Conservation (phyloP, 2,329 filamentous ascomycete genomes). For the Cryphonectria nitschkei region DNA sequence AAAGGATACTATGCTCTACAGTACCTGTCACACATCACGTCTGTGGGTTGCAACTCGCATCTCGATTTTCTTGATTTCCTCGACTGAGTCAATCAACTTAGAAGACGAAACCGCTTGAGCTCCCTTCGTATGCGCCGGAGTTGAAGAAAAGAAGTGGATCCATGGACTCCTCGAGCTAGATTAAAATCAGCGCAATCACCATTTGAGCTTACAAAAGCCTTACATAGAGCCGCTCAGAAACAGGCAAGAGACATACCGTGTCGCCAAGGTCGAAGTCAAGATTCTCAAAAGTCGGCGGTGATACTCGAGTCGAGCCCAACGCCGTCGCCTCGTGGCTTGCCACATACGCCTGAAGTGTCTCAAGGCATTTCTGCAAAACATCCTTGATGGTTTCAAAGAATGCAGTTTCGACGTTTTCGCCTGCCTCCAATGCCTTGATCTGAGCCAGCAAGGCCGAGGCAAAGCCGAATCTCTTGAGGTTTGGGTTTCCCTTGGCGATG, state of each 20-base stretch:
- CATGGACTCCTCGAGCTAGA: neutral
- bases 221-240: neutral
- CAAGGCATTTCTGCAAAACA: slow-evolving; percentile 10
- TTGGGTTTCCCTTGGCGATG: slow-evolving; percentile 17
- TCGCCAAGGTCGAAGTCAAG: slow-evolving; percentile 10
- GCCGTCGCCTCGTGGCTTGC: neutral
- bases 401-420: neutral
- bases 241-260: slow-evolving; percentile 3
- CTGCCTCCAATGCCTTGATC: slow-evolving; percentile 18
- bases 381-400: slow-evolving; percentile 10
- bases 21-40: neutral
- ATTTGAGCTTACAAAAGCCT: neutral
- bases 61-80: neutral
- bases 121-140: neutral
- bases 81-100: neutral
- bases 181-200: neutral
- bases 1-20: neutral
- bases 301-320: neutral
- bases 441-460: slow-evolving; percentile 9
- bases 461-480: slow-evolving; percentile 13
- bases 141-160: neutral
- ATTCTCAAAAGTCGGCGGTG: neutral
- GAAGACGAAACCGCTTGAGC: neutral
- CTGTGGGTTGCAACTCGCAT: neutral
- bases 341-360: neutral